A percentile compares a stretch with the other conserved stretches of the same genome.
These are phyloP conservation scores for Triglochin maritima DNA, from an alignment of 106 monocot genomes.

Conservation along the genomic window DNA sequence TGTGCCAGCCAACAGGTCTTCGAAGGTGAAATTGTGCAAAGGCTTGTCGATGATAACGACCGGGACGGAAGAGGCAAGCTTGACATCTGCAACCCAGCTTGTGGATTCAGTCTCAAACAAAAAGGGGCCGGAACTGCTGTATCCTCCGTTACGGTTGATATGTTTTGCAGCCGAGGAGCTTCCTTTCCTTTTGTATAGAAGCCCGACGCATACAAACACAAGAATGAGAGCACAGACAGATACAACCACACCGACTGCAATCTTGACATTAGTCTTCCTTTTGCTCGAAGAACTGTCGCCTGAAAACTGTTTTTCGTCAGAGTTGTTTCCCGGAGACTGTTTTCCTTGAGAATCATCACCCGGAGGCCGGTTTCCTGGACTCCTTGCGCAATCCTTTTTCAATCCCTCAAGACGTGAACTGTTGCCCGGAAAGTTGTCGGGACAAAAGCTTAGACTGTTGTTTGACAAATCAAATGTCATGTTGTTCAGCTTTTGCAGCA, in stretches of 20 bases:
- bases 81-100: conserved; percentile 73
- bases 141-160: conserved; percentile 37
- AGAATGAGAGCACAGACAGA: conserved; percentile 16
- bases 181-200: conserved; percentile 25
- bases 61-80: conserved; percentile 55
- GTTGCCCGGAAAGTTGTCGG: conserved; percentile 35
- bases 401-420: conserved; percentile 1
- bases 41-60: conserved; percentile 89
- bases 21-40: conserved; percentile 64
- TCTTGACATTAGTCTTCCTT: conserved; percentile 21
- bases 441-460: conserved; percentile 73
- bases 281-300: too few species aligned
- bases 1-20: conserved; percentile 62
- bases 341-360: neutral
- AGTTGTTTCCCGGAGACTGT: neutral
- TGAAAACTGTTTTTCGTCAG: too few species aligned
- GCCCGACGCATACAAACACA: conserved; percentile 27
- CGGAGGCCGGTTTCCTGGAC: neutral
- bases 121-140: conserved; percentile 50
- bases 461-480: conserved; percentile 69
- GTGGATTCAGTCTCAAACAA: conserved; percentile 65
- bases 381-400: neutral
- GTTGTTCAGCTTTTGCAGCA: conserved; percentile 31
- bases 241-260: conserved; percentile 36
- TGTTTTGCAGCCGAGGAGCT: conserved; percentile 38